phyloP scores from a whole-genome alignment of 805 yeast species.

The Huiozyma naganishii region DNA sequence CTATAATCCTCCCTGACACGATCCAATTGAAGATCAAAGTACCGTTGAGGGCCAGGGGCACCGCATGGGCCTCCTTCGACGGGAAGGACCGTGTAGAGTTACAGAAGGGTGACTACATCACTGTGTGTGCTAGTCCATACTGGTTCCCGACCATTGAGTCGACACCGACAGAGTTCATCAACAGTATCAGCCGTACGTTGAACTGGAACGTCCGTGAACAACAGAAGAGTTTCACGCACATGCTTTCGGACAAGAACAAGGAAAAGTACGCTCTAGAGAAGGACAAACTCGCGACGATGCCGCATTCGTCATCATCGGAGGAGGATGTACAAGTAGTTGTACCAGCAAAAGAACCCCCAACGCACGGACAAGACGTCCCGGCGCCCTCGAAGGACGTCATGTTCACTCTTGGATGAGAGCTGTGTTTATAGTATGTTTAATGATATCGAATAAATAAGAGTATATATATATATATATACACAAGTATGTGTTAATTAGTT shows the following conservation, averaged over 20 bases:
- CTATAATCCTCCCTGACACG: slow-evolving; percentile 87
- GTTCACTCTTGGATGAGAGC: too few species aligned
- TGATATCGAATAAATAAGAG: not conserved
- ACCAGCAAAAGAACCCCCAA: not conserved
- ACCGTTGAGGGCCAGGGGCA: slow-evolving; percentile 69
- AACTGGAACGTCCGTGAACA: slow-evolving; percentile 91
- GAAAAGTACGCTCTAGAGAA: slow-evolving; percentile 29
- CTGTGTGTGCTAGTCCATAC: slow-evolving; percentile 74
- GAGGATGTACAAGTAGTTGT: slow-evolving; percentile 1
- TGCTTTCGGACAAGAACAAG: slow-evolving; percentile 47
- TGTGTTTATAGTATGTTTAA: too few species aligned
- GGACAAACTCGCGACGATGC: not conserved
- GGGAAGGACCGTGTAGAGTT: slow-evolving; percentile 83
- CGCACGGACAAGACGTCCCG: too few species aligned
- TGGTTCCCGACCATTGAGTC: slow-evolving; percentile 90
- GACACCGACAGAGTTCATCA: slow-evolving; percentile 66
- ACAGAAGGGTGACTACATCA: slow-evolving; percentile 71
- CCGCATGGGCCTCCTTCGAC: slow-evolving; percentile 96
- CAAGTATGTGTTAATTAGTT: not conserved
- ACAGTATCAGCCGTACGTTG: slow-evolving; percentile 71
- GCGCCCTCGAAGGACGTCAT: too few species aligned
- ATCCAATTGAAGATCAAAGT: slow-evolving; percentile 76
- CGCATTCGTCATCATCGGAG: not conserved
- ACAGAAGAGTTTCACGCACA: slow-evolving; percentile 68
- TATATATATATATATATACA: not conserved